phyloP scores from a whole-genome alignment of 306 rosid species.

The Begonia masoniana region DNA sequence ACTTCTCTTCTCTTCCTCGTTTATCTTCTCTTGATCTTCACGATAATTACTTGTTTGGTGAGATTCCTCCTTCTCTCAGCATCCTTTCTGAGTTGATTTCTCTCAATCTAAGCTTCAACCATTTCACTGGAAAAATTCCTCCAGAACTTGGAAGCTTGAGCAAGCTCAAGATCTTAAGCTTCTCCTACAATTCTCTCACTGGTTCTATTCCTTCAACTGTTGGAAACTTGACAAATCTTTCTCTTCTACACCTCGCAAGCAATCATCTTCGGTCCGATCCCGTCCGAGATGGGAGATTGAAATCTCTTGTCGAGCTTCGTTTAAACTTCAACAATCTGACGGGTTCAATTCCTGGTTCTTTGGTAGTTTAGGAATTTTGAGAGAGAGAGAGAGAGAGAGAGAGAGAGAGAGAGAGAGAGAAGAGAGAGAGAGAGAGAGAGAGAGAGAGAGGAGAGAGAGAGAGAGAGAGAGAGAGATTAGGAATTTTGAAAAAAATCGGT shows the following conservation, averaged over 20 bases:
- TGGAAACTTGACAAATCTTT: conserved; percentile 9
- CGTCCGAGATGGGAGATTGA: conserved; percentile 12
- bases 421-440: too few species aligned
- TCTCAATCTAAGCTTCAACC: conserved; percentile 10
- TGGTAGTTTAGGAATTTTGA: too few species aligned
- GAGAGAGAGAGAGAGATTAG: too few species aligned
- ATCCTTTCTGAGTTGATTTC: conserved; percentile 1
- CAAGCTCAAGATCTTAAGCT: conserved; percentile 12
- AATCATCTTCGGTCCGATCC: conserved; percentile 25
- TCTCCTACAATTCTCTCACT: conserved; percentile 21
- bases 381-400: too few species aligned
- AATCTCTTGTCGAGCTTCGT: conserved; percentile 6
- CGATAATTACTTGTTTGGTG: conserved; percentile 1
- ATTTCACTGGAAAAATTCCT: conserved; percentile 5
- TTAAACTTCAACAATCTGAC: conserved; percentile 13
- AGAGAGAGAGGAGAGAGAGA: too few species aligned
- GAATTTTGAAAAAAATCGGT: too few species aligned
- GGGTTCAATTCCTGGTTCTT: conserved; percentile 19
- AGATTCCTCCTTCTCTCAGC: conserved; percentile 2
- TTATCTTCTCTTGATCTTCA: conserved; percentile 9
- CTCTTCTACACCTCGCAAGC: conserved; percentile 8
- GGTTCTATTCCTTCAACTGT: conserved; percentile 21
- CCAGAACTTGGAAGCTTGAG: conserved; percentile 19
- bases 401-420: too few species aligned
- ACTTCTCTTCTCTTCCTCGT: conserved; percentile 10